These are phyloP conservation scores for Mimosa bimucronata DNA, from an alignment of 306 rosid species.

Conservation along the genomic window DNA sequence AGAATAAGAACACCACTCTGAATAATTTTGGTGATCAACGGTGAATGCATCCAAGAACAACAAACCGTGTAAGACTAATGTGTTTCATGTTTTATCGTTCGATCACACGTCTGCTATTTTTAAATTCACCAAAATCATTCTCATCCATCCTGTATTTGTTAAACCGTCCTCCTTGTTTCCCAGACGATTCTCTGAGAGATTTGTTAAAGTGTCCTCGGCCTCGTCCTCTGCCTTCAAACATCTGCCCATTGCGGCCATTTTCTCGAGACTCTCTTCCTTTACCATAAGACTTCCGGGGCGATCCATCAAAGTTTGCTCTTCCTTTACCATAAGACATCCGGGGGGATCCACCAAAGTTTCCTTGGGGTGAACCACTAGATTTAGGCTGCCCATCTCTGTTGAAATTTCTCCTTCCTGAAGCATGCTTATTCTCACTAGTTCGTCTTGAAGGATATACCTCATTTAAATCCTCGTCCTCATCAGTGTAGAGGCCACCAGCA, in stretches of 20 bases:
- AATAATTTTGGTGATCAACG: conserved; percentile 11
- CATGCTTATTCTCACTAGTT: conserved; percentile 44
- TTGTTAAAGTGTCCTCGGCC: conserved; percentile 36
- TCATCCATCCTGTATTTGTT: conserved; percentile 43
- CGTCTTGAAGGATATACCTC: conserved; percentile 46
- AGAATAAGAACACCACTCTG: neutral
- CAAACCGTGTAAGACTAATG: conserved; percentile 8
- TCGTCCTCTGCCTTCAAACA: conserved; percentile 43
- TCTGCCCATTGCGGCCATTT: conserved; percentile 38
- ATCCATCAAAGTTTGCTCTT: conserved; percentile 48
- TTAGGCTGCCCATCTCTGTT: conserved; percentile 39
- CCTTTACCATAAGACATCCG: conserved; percentile 42
- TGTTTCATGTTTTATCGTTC: conserved; percentile 58
- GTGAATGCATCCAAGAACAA: conserved; percentile 11
- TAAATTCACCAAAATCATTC: conserved; percentile 55
- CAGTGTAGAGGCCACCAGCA: conserved; percentile 73
- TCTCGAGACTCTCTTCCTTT: conserved; percentile 46
- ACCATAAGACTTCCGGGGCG: conserved; percentile 45
- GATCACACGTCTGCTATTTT: conserved; percentile 78
- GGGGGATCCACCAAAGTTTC: conserved; percentile 49
- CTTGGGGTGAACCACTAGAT: conserved; percentile 50
- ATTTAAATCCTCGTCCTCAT: conserved; percentile 62
- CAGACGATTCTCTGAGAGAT: conserved; percentile 43
- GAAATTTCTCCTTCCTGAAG: conserved; percentile 51
- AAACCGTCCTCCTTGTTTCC: conserved; percentile 38